These are phyloP conservation scores for Ceratocystis albifundus DNA, from an alignment of 2,329 filamentous ascomycete species.

Conservation along the genomic window DNA sequence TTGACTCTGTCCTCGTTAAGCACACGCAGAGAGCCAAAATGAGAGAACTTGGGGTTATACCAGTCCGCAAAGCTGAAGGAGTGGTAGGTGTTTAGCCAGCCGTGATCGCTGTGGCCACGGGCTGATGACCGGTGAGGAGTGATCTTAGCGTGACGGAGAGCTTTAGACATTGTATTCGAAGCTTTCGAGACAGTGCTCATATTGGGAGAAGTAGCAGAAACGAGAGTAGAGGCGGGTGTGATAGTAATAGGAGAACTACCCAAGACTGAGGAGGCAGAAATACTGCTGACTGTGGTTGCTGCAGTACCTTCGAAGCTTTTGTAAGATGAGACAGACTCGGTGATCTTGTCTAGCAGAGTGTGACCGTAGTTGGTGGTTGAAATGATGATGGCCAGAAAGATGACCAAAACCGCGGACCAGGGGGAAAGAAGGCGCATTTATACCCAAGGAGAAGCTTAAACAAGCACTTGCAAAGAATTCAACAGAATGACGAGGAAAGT, in stretches of 20 bases:
- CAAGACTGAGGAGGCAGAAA: constrained; percentile 23
- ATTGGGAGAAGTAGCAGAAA: constrained; percentile 19
- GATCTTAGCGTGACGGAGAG: constrained; percentile 58
- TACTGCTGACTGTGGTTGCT: constrained; percentile 21
- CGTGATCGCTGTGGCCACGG: constrained; percentile 68
- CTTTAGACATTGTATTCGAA: constrained; percentile 46
- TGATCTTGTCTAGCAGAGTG: constrained; percentile 21
- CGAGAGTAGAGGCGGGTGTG: constrained; percentile 15
- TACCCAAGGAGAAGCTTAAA: constrained; percentile 25
- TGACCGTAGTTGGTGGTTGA: constrained; percentile 27
- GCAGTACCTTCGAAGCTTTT: constrained; percentile 16
- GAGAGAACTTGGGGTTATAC: constrained; percentile 54
- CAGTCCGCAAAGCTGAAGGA: constrained; percentile 70
- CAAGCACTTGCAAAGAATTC: not conserved
- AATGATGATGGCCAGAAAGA: constrained; percentile 33
- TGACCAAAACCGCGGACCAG: constrained; percentile 31
- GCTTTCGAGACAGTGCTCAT: constrained; percentile 33
- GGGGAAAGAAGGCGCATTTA: constrained; percentile 33
- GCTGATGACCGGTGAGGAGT: constrained; percentile 58
- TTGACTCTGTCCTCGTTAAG: constrained; percentile 82
- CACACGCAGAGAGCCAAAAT: constrained; percentile 67
- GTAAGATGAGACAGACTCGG: constrained; percentile 25
- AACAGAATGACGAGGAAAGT: not conserved
- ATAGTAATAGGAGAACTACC: constrained; percentile 19
- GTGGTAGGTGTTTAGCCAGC: constrained; percentile 81